phyloP scores from a whole-genome alignment of 306 rosid species.

The Notholithocarpus densiflorus region DNA sequence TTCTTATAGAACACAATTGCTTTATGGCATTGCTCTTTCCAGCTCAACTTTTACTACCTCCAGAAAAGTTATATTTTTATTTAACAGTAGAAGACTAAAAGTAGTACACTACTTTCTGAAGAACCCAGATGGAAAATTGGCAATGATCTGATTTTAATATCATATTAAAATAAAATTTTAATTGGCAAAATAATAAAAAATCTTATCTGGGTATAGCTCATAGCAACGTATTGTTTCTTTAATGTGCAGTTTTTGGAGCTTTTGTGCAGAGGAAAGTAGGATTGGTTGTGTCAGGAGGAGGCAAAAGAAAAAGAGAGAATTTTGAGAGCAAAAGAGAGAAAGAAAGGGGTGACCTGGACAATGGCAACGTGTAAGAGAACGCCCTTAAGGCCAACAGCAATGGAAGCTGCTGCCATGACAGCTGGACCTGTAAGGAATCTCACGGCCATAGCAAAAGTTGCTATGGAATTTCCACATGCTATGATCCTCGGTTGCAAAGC shows the following conservation, averaged over 20 bases:
- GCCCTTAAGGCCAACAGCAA: slow-evolving; percentile 89
- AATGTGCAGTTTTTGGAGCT: slow-evolving; percentile 24
- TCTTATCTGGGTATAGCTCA: slow-evolving; percentile 26
- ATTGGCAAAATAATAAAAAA: slow-evolving; percentile 25
- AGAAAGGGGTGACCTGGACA: slow-evolving; percentile 58
- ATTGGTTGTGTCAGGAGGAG: slow-evolving; percentile 43
- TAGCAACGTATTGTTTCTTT: neutral
- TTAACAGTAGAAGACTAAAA: neutral
- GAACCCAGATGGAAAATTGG: slow-evolving; percentile 1
- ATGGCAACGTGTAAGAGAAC: slow-evolving; percentile 86
- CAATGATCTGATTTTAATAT: neutral
- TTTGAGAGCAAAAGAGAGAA: neutral
- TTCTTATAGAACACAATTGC: neutral
- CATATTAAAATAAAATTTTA: neutral
- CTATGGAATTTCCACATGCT: slow-evolving; percentile 92
- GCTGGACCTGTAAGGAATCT: slow-evolving; percentile 99
- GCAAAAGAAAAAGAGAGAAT: neutral
- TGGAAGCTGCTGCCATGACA: slow-evolving; percentile 98
- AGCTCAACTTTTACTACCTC: neutral
- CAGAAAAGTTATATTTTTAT: neutral
- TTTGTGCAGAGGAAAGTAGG: slow-evolving; percentile 31
- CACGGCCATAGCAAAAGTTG: slow-evolving; percentile 91
- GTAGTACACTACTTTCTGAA: neutral
- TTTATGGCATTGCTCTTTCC: neutral
- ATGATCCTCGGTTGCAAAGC: slow-evolving; percentile 98